Conservation (phyloP, 352 stramenopile species). For the Phytopythium mirpurense region DNA sequence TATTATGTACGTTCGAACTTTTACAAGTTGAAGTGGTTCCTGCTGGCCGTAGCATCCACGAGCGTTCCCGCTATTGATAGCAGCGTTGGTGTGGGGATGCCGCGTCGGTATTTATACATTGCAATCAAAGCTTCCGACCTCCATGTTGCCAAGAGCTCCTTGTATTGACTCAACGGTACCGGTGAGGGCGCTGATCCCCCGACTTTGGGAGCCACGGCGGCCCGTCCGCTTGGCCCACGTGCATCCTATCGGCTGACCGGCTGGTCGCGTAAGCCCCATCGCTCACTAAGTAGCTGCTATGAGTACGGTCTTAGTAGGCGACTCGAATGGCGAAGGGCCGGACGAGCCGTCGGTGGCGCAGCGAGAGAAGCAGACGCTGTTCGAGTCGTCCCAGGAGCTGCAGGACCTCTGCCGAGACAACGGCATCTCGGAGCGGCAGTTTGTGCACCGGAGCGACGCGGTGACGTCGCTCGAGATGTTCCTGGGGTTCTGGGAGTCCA, state of each 20-base stretch:
- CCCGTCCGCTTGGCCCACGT: no score
- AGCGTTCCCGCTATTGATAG: background rate
- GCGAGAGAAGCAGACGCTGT: constrained; percentile 31
- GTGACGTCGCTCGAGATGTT: constrained; percentile 66
- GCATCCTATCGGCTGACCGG: no score
- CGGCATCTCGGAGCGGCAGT: constrained; percentile 46
- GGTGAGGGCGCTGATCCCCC: background rate
- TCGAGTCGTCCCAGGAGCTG: constrained; percentile 39
- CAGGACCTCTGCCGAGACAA: constrained; percentile 67
- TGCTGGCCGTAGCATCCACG: no score
- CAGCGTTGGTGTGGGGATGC: background rate
- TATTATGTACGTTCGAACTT: background rate
- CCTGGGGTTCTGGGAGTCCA: constrained; percentile 69
- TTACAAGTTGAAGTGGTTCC: background rate
- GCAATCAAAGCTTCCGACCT: background rate
- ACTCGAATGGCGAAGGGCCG: no score
- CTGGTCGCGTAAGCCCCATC: no score
- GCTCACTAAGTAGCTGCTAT: no score
- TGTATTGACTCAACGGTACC: background rate
- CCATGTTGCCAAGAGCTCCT: background rate
- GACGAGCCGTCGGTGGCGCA: no score
- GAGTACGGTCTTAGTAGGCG: no score
- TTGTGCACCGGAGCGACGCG: constrained; percentile 30
- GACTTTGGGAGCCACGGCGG: no score
- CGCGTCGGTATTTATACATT: background rate